phyloP scores from a whole-genome alignment of 2,329 filamentous ascomycete species.

The Exophiala alcalophila region DNA sequence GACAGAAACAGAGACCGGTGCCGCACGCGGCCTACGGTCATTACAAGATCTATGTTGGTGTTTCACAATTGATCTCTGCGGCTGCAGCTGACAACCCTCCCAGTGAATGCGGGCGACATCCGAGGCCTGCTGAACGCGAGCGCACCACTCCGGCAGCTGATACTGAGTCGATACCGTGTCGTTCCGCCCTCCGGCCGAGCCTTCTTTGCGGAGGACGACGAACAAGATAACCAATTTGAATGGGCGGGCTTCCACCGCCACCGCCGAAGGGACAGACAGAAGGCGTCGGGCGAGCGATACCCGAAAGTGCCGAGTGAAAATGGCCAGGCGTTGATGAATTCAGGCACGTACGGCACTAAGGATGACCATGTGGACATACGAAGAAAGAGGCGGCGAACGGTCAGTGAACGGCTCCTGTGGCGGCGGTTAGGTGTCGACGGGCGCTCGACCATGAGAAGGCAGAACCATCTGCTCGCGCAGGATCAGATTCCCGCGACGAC shows the following conservation, averaged over 20 bases:
- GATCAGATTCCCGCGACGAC: constrained; percentile 69
- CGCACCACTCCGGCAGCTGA: constrained; percentile 51
- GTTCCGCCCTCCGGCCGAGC: constrained; percentile 36
- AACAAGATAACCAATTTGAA: constrained; percentile 35
- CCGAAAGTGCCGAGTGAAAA: constrained; percentile 80
- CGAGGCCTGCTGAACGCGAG: constrained; percentile 20
- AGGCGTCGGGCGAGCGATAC: constrained; percentile 54
- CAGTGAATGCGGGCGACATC: constrained; percentile 24
- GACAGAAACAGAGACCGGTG: constrained; percentile 36
- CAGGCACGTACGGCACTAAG: constrained; percentile 73
- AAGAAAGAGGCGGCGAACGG: constrained; percentile 56
- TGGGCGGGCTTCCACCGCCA: constrained; percentile 37
- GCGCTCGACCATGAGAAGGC: constrained; percentile 55
- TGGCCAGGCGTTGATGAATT: constrained; percentile 75
- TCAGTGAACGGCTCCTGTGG: constrained; percentile 71
- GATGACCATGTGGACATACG: constrained; percentile 52
- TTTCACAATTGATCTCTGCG: neutral
- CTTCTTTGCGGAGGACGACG: constrained; percentile 35
- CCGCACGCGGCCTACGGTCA: constrained; percentile 19
- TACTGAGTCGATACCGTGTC: constrained; percentile 35
- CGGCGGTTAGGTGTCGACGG: constrained; percentile 69
- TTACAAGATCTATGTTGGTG: constrained; percentile 13
- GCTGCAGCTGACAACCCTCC: too few species aligned
- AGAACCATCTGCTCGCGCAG: constrained; percentile 66
- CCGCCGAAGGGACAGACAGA: constrained; percentile 48